These are phyloP conservation scores for Boletus sp. DNA, from an alignment of 768 basidiomycete genomes.

Conservation along the genomic window DNA sequence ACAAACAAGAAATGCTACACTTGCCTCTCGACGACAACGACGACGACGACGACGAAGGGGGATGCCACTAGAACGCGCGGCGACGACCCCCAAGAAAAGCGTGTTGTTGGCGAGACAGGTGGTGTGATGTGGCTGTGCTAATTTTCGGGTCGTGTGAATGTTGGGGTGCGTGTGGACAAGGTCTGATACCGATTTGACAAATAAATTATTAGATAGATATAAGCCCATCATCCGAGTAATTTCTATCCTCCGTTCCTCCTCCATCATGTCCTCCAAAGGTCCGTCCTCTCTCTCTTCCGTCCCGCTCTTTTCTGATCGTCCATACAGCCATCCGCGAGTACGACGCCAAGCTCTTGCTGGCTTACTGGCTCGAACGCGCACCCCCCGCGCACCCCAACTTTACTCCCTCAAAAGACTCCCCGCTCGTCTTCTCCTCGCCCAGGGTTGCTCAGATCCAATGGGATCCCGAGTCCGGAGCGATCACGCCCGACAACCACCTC, in stretches of 20 bases:
- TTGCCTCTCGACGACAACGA: not conserved
- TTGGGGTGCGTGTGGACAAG: slow-evolving; percentile 27
- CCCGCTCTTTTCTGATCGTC: not conserved
- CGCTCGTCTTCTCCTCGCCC: slow-evolving; percentile 56
- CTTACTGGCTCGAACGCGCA: slow-evolving; percentile 94
- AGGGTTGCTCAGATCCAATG: slow-evolving; percentile 87
- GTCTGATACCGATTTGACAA: slow-evolving; percentile 18
- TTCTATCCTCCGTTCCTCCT: slow-evolving; percentile 4
- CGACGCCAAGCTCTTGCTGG: slow-evolving; percentile 96
- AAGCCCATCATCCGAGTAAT: slow-evolving; percentile 7
- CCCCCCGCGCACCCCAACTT: slow-evolving; percentile 70
- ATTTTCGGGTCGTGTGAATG: slow-evolving; percentile 28
- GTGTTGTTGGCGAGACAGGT: not conserved
- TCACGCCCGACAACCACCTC: slow-evolving; percentile 57
- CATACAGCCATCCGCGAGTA: slow-evolving; percentile 87
- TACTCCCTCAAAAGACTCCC: slow-evolving; percentile 38
- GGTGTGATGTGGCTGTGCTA: slow-evolving; percentile 28
- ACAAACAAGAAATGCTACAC: not conserved
- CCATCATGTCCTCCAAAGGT: slow-evolving; percentile 36
- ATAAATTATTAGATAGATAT: slow-evolving; percentile 22
- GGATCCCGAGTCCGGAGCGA: slow-evolving; percentile 64
- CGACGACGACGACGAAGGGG: too few species aligned
- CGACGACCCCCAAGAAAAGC: not conserved
- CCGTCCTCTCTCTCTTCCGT: not conserved
- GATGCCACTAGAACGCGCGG: too few species aligned